Percentiles rank a stretch among this genome's conserved stretches.
Conservation (phyloP, 192 early-diverging fungal species). For the Helicostylum pulchrum region DNA sequence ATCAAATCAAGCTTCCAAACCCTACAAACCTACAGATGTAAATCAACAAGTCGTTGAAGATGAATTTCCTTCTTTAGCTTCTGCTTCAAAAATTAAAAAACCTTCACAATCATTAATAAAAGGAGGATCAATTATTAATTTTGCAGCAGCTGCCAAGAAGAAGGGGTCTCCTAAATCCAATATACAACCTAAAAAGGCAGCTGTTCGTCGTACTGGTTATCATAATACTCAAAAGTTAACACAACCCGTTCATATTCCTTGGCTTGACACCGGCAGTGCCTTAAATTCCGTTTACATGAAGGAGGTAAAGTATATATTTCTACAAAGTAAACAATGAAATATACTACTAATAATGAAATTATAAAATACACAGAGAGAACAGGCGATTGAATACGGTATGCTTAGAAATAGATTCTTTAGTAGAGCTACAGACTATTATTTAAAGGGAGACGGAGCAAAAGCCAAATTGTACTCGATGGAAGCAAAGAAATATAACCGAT, state of each 20-base stretch:
- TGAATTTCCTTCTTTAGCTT: constrained; percentile 17
- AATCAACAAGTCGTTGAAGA: neutral
- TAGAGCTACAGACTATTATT: constrained; percentile 40
- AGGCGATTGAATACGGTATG: constrained; percentile 47
- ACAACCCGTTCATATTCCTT: constrained; percentile 40
- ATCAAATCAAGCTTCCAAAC: too few species aligned
- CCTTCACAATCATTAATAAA: neutral
- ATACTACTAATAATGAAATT: neutral
- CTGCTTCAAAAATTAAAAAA: constrained; percentile 5
- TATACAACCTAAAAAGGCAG: constrained; percentile 12
- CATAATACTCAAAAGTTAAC: constrained; percentile 1
- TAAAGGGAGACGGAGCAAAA: constrained; percentile 41
- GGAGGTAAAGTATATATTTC: constrained; percentile 13
- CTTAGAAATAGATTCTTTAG: constrained; percentile 48
- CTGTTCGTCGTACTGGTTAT: neutral
- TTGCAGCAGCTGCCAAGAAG: constrained; percentile 38
- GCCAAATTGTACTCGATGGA: constrained; percentile 41
- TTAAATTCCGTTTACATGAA: constrained; percentile 37
- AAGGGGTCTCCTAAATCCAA: constrained; percentile 26
- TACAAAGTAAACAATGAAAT: too few species aligned
- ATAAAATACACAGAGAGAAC: constrained; percentile 26
- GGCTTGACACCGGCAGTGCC: constrained; percentile 46
- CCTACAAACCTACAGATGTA: neutral
- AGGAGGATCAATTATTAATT: constrained; percentile 27
- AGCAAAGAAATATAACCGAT: constrained; percentile 43